Percentiles rank a stretch among this genome's conserved stretches.
Conservation (phyloP, 1,139 yeast species). For the Hansenula anomala region DNA sequence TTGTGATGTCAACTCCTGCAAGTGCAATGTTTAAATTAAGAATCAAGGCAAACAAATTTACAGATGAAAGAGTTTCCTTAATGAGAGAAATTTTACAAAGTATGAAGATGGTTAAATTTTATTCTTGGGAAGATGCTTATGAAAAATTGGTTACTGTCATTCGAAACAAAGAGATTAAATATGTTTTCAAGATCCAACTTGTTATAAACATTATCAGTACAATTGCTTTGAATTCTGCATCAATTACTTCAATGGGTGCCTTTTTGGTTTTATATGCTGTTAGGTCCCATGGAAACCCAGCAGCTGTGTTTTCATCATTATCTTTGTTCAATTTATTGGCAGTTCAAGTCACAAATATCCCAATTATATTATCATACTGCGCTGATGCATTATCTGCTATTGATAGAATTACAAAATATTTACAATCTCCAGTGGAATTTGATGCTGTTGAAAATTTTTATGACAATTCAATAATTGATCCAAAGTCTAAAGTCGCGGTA, state of each 20-base stretch:
- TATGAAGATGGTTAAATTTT: constrained; percentile 49
- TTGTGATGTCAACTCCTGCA: constrained; percentile 29
- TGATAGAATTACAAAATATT: constrained; percentile 50
- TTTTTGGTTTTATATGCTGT: constrained; percentile 65
- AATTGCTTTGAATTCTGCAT: constrained; percentile 54
- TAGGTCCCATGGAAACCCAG: constrained; percentile 50
- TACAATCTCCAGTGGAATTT: constrained; percentile 35
- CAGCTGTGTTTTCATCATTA: constrained; percentile 71
- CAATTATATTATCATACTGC: constrained; percentile 51
- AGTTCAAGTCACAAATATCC: constrained; percentile 67
- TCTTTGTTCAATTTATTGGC: constrained; percentile 68
- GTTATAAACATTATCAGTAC: constrained; percentile 58
- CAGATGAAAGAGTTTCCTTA: constrained; percentile 44
- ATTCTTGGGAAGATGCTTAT: constrained; percentile 60
- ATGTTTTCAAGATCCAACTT: constrained; percentile 45
- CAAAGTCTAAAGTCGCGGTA: constrained; percentile 39
- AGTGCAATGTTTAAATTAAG: constrained; percentile 39
- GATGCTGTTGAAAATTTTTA: background rate
- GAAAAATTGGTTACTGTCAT: constrained; percentile 37
- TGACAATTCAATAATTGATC: constrained; percentile 14
- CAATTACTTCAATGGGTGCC: constrained; percentile 62
- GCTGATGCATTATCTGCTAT: constrained; percentile 69
- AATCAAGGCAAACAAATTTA: constrained; percentile 38
- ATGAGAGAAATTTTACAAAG: constrained; percentile 49
- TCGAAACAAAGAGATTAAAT: constrained; percentile 42